A percentile compares a stretch with the other conserved stretches of the same genome.
Evolutionary conservation across 2,329 filamentous ascomycete genomes (phyloP).

Genomic region (Arthrobotrys musiformis): DNA sequence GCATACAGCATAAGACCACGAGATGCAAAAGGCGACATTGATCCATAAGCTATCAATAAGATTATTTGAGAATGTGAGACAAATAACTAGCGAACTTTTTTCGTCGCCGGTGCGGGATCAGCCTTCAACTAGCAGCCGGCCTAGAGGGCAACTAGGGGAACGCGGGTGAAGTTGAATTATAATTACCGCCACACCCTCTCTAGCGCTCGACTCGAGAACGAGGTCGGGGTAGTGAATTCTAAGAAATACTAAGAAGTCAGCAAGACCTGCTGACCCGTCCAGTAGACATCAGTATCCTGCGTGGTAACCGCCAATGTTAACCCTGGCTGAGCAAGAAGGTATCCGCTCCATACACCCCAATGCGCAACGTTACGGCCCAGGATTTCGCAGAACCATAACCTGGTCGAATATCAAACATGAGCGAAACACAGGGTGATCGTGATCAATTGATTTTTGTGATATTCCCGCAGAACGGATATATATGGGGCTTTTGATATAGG

Average conservation of each 20-base stretch:
- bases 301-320: conserved; percentile 19
- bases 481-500: neutral
- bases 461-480: neutral
- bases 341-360: neutral
- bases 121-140: neutral
- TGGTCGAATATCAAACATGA: neutral
- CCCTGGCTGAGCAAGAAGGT: conserved; percentile 1
- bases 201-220: neutral
- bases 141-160: neutral
- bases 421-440: conserved; percentile 8
- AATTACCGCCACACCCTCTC: conserved; percentile 10
- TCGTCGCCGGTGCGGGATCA: neutral
- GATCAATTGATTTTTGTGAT: conserved; percentile 1
- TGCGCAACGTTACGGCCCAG: neutral
- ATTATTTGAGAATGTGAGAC: conserved; percentile 33
- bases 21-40: neutral
- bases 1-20: neutral
- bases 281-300: neutral
- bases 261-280: neutral
- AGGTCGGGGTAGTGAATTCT: neutral
- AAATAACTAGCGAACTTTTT: neutral
- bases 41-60: neutral
- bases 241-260: too few species aligned
- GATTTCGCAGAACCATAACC: neutral
- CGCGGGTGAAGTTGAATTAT: neutral